Conservation (phyloP, 2,329 filamentous ascomycete genomes). For the Cordyceps cateniannulata region DNA sequence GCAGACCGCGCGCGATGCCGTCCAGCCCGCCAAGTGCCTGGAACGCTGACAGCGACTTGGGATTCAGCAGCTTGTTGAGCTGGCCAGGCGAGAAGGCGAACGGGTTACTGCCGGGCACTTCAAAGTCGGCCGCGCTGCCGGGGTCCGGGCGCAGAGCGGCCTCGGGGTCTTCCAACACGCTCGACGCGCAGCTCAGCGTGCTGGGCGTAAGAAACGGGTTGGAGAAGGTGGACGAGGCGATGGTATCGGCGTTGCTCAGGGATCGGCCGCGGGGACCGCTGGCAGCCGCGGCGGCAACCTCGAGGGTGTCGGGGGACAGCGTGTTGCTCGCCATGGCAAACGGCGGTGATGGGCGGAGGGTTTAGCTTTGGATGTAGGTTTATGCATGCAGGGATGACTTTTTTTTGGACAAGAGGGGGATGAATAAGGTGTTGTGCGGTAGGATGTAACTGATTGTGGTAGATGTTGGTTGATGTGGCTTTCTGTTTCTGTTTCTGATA, state of each 20-base stretch:
- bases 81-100: slow-evolving; percentile 71
- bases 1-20: slow-evolving; percentile 67
- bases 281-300: neutral
- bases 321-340: slow-evolving; percentile 11
- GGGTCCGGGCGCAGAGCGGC: slow-evolving; percentile 63
- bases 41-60: slow-evolving; percentile 70
- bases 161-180: slow-evolving; percentile 26
- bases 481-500: neutral
- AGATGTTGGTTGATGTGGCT: neutral
- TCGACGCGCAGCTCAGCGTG: slow-evolving; percentile 15
- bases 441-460: neutral
- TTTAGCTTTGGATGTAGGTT: neutral
- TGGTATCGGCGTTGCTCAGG: slow-evolving; percentile 17
- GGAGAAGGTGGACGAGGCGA: slow-evolving; percentile 15
- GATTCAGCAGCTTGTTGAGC: slow-evolving; percentile 70
- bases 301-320: slow-evolving; percentile 8
- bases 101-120: slow-evolving; percentile 53
- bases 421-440: neutral
- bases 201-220: slow-evolving; percentile 22
- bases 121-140: slow-evolving; percentile 63
- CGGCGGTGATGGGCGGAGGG: neutral
- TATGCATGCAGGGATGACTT: slow-evolving; percentile 2
- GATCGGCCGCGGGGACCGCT: slow-evolving; percentile 10
- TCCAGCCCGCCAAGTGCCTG: slow-evolving; percentile 66
- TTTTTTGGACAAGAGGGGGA: neutral